These are phyloP conservation scores for Yamadazyma dendronema DNA, from an alignment of 1,139 yeast species.

Conservation along the genomic window DNA sequence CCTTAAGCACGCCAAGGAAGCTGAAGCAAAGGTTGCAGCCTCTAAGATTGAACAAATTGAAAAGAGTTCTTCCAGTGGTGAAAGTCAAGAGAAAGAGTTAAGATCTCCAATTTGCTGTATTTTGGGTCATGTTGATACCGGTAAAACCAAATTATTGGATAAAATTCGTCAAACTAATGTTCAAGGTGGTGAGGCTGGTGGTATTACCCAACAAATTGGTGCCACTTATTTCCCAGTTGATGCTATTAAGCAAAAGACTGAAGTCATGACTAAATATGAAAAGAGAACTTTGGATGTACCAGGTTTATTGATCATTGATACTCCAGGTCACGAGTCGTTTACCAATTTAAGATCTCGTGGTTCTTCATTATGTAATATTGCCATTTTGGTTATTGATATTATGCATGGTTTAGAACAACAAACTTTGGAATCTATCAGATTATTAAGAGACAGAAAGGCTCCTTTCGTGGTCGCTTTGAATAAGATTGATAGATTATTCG, in stretches of 20 bases:
- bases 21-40: conserved; percentile 3
- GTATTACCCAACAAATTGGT: conserved; percentile 99
- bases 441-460: conserved; percentile 94
- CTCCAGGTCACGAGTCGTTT: conserved; percentile 99
- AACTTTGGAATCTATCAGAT: conserved; percentile 88
- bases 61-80: background rate
- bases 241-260: conserved; percentile 86
- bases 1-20: conserved; percentile 5
- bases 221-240: conserved; percentile 99
- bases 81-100: conserved; percentile 45
- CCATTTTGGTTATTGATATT: conserved; percentile 95
- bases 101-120: conserved; percentile 99
- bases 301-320: conserved; percentile 92
- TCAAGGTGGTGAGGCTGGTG: conserved; percentile 99
- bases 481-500: conserved; percentile 95
- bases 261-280: conserved; percentile 84
- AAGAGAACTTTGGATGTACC: conserved; percentile 91
- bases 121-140: conserved; percentile 99
- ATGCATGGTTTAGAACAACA: conserved; percentile 99
- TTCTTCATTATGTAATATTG: conserved; percentile 97
- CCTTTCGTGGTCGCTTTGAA: conserved; percentile 96
- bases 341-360: conserved; percentile 97
- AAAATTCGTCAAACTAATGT: conserved; percentile 98
- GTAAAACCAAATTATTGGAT: conserved; percentile 95
- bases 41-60: background rate